Evolutionary conservation across 2,329 filamentous ascomycete genomes (phyloP).

Genomic region (Juglanconis juglandina): DNA sequence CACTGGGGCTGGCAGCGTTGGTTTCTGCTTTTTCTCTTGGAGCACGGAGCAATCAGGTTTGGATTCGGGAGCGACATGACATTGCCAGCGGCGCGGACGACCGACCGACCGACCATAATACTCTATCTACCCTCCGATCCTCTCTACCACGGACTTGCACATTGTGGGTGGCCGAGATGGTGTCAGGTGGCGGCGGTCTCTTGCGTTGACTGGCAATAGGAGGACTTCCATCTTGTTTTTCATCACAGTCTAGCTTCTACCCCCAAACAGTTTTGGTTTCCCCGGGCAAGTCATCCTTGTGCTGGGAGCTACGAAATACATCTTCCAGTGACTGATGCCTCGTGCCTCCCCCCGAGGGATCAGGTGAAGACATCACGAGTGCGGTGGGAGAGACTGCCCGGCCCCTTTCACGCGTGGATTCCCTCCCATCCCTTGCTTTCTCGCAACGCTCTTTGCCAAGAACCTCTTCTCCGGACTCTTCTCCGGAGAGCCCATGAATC

Average conservation of each 20-base stretch:
- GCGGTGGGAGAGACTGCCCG: neutral
- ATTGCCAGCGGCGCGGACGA: conserved; percentile 16
- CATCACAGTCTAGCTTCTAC: conserved; percentile 13
- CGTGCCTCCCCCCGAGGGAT: no score
- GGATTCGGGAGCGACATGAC: neutral
- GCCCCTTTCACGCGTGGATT: neutral
- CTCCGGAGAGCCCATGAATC: no score
- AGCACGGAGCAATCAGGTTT: conserved; percentile 14
- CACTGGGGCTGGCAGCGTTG: neutral
- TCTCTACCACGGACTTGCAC: neutral
- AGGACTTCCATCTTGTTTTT: conserved; percentile 4
- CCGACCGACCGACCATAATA: neutral
- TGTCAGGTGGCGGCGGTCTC: conserved; percentile 17
- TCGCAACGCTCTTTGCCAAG: no score
- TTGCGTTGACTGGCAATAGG: neutral
- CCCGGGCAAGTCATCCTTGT: no score
- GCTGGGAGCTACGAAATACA: neutral
- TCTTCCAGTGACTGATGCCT: neutral
- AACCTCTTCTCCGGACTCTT: no score
- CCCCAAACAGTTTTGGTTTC: neutral
- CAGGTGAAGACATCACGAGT: neutral
- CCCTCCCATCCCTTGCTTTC: no score
- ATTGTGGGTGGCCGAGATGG: neutral
- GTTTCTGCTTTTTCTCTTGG: conserved; percentile 3
- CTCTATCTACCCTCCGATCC: neutral